Base-by-base conservation (phyloP, 1,284 basidiomycete species). In the Malassezia pachydermatis region DNA sequence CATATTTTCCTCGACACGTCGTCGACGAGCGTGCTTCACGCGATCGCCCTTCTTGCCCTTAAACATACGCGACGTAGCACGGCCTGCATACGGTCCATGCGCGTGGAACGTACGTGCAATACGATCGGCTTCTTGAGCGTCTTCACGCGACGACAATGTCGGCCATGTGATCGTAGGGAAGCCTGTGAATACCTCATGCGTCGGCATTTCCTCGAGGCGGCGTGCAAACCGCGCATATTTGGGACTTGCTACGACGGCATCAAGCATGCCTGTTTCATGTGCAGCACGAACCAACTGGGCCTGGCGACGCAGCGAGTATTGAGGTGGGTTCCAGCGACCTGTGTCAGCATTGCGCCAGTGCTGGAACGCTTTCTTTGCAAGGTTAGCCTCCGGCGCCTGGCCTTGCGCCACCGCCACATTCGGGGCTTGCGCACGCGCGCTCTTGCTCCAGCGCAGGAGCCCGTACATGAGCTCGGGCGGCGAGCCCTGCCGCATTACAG, bases 1-100 rank as follows among this genome's bases (percentile, higher is more conserved):
- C 62, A 64, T 64, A 11, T 41, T 46, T 3, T 42, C 33, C 28
- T 53, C 13, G 4, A 64, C 50, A 20, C 46, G 50, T 11, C 41
- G 25, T 5, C 11, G 16, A 24, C 62, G 51, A 24, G 20, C 28
- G 16, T 11, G 7, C 28, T 54, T 49, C 13, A 45, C 53, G 38
- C 56, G 52, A 22, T 64, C 62, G 28, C 58, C 56, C 23, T 44
- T 45, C 29, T 51, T 45, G 13, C 62, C 62, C 37, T 64, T 64
- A 50, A 64, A 64, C 38, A 58, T 53, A 44, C 52, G 57, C 28
- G 37, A 28, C 6, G 7, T 13, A 1, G 51, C 35, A 22, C 62
- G 56, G 7, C 62, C 62, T 3, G 53, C 38, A 17, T 64, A 64
- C 13, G 62, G 62, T 3, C 62, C 62, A 7, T 45, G 38, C 28